Base-by-base conservation (phyloP, 129 eudicot species). In the Apium graveolens region DNA sequence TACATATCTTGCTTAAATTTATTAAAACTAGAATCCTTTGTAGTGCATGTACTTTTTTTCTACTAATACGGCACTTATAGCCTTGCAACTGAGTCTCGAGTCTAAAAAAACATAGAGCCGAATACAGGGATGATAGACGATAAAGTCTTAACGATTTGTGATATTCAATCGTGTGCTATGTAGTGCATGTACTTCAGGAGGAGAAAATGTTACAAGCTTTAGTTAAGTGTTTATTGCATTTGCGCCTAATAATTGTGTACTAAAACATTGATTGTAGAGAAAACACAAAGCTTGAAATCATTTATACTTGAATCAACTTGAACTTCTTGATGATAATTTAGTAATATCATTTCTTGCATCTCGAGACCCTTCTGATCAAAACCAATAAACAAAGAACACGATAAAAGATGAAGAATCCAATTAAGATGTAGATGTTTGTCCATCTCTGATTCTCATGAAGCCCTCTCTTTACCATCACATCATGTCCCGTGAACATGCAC, bases 321-420 rank as follows among this genome's bases (percentile, higher is more conserved):
- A 60, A 60, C 68, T 2, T 26, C 5, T 60, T 60, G 32, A 10
- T 60, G 32, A 60, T 60, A 3, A 10, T 55, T 9, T 9, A 55
- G 68, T 16, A 0, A 21, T 66, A 12, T 87, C 87, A 92, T 75
- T 88, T 95, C 81, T 90, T 95, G 18, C 92, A 91, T 65, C 94
- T 90, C 12, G 99, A 95, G 80, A 92, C 94, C 89, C 99, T 92
- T 73, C 99, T 86, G 80, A 87, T 87, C 84, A 95, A 82, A 51
- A 90, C 92, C 81, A 92, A 3, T 79, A 96, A 87, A 48, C 97
- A 90, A 32, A 96, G 90, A 62, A 92, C 45, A 42, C 97, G 96
- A 83, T 90, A 96, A 10, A 90, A 80, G 74, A 96, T 90, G 51
- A 96, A 96, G 81, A 90, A 92, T 16, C 97, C 97, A 65, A 96